These are phyloP conservation scores for Phialophora chinensis DNA, from an alignment of 2,329 filamentous ascomycete species.

Conservation along the genomic window DNA sequence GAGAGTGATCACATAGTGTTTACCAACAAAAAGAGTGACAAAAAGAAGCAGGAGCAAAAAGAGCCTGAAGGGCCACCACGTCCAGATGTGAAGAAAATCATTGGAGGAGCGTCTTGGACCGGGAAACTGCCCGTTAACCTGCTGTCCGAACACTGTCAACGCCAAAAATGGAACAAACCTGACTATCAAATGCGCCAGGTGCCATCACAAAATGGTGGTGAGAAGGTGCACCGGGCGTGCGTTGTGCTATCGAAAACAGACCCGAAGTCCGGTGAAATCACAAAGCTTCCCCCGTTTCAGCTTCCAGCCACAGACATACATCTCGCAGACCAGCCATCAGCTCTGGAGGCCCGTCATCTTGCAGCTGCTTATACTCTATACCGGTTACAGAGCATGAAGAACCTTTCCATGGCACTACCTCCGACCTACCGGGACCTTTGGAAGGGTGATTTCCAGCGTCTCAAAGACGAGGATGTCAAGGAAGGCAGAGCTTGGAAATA, in stretches of 20 bases:
- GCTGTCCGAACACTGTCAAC: constrained; percentile 91
- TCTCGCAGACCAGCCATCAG: constrained; percentile 74
- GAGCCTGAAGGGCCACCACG: constrained; percentile 50
- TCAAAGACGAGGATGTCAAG: constrained; percentile 81
- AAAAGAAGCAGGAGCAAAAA: constrained; percentile 42
- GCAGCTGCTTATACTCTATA: constrained; percentile 91
- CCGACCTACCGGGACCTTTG: constrained; percentile 88
- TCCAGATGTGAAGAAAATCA: constrained; percentile 73
- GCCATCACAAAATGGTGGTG: constrained; percentile 49
- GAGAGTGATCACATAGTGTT: constrained; percentile 44
- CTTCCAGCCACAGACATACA: constrained; percentile 78
- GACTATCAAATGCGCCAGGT: constrained; percentile 70
- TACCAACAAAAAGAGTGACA: constrained; percentile 36
- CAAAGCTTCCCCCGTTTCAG: constrained; percentile 78
- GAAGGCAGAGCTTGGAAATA: constrained; percentile 87
- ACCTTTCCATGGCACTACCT: constrained; percentile 91
- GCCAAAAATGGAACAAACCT: constrained; percentile 92
- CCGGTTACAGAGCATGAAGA: constrained; percentile 92
- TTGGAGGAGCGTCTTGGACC: constrained; percentile 95
- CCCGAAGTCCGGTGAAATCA: constrained; percentile 79
- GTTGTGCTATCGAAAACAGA: constrained; percentile 78
- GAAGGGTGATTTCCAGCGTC: constrained; percentile 81
- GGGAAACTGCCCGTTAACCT: constrained; percentile 95
- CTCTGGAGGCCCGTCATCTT: constrained; percentile 90
- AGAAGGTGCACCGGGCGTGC: constrained; percentile 72